phyloP scores from a whole-genome alignment of 768 basidiomycete genomes.

The Scleroderma citrinum region DNA sequence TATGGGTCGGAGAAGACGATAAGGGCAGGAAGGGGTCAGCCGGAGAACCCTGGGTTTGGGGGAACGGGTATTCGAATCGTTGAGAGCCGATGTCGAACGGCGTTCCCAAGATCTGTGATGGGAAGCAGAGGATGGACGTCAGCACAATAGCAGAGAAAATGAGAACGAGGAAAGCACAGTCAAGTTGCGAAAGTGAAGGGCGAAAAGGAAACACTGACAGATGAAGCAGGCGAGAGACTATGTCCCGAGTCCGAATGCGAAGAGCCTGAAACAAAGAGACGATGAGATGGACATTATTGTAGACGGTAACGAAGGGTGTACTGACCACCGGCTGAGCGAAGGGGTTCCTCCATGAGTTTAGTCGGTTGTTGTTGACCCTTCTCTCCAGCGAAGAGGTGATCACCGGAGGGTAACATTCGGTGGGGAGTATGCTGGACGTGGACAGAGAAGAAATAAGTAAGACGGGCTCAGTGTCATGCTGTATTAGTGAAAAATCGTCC shows the following conservation, averaged over 20 bases:
- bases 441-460: slow-evolving; percentile 4
- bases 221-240: slow-evolving; percentile 27
- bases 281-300: neutral
- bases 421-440: neutral
- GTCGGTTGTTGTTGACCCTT: neutral
- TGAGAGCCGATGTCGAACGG: slow-evolving; percentile 29
- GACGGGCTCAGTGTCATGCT: slow-evolving; percentile 2
- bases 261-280: slow-evolving; percentile 8
- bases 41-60: slow-evolving; percentile 24
- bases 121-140: neutral
- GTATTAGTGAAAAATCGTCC: slow-evolving; percentile 1
- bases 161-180: slow-evolving; percentile 2
- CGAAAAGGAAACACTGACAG: slow-evolving; percentile 17
- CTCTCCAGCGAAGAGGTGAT: slow-evolving; percentile 11
- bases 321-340: slow-evolving; percentile 1
- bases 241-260: slow-evolving; percentile 26
- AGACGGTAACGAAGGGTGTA: neutral
- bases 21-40: slow-evolving; percentile 21
- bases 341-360: slow-evolving; percentile 3
- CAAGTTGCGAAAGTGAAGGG: slow-evolving; percentile 2
- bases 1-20: slow-evolving; percentile 21
- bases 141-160: neutral
- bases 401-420: slow-evolving; percentile 15
- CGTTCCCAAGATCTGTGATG: slow-evolving; percentile 26
- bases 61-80: slow-evolving; percentile 30